Evolutionary conservation across 352 stramenopile genomes (phyloP).

Genomic region (Ochromonadaceae sp.): DNA sequence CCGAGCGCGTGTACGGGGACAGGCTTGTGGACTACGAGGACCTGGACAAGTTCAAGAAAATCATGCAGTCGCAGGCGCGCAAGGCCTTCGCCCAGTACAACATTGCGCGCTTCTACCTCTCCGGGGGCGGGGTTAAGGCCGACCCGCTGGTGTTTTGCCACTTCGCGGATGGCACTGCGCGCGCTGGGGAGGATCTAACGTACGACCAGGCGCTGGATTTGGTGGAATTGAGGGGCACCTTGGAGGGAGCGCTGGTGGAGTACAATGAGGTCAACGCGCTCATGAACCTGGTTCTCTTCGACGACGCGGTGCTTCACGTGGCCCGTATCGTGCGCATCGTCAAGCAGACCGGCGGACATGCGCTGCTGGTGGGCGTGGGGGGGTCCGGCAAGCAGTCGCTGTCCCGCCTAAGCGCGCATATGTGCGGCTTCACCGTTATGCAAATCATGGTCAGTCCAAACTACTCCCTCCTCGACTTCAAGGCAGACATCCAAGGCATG

Average conservation of each 20-base stretch:
- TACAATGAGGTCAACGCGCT: conserved; percentile 81
- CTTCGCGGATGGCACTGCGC: conserved; percentile 39
- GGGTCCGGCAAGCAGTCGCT: conserved; percentile 79
- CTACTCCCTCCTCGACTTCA: conserved; percentile 82
- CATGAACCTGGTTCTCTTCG: conserved; percentile 83
- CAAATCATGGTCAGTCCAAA: conserved; percentile 75
- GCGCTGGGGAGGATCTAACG: conserved; percentile 39
- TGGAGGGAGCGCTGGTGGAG: conserved; percentile 61
- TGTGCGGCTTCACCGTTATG: conserved; percentile 46
- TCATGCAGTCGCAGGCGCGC: conserved; percentile 71
- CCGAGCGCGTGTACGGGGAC: conserved; percentile 78
- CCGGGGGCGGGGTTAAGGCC: conserved; percentile 47
- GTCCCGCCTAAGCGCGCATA: conserved; percentile 60
- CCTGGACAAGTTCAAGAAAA: conserved; percentile 71
- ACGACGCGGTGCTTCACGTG: conserved; percentile 81
- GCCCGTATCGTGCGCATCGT: conserved; percentile 77
- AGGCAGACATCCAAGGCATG: conserved; percentile 75
- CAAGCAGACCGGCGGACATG: conserved; percentile 67
- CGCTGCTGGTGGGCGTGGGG: conserved; percentile 72
- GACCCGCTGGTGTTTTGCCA: conserved; percentile 75
- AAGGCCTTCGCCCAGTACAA: conserved; percentile 72
- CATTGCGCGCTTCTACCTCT: conserved; percentile 51
- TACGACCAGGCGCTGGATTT: conserved; percentile 71
- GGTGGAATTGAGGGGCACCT: conserved; percentile 58
- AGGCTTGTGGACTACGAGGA: conserved; percentile 67